Base-by-base conservation (phyloP, 805 yeast species). In the Saturnispora besseyi region DNA sequence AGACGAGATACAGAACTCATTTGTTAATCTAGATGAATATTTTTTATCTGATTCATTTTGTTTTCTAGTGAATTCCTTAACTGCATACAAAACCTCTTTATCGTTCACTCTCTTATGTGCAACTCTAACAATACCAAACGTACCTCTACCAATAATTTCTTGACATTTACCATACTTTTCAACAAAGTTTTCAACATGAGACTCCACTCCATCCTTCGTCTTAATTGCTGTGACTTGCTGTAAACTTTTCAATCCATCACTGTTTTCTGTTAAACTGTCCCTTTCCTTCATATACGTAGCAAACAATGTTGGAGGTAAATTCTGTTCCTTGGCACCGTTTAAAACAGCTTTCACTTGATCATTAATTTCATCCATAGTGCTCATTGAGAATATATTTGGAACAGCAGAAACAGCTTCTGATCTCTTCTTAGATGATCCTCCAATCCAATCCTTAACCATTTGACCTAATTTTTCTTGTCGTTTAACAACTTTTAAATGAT, bases 81-180 rank as follows among this genome's bases (percentile, higher is more conserved):
- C 96, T 0, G 96, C 96, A 62, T 72, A 88, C 22, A 87, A 64
- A 13, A 78, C 82, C n/a, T 70, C 73, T 26, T 60, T 49, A 18
- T 53, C 59, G 1, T 45, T 30, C 9, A 68, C 56, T 59, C 77
- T 80, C 63, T 84, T 84, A 70, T 90, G 97, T 6, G 95, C 77
- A 5, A 93, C 79, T 53, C 96, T 74, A 21, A 91, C 98, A 43
- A 88, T 87, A 18, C 99, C 99, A 70, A 86, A 91, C 0, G 96
- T 82, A 21, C 98, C 98, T 46, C 86, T 77, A 26, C 99, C 99
- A 55, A 93, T 78, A 44, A 90, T 87, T 64, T 91, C 98, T 66
- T 88, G 96, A 64, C 98, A 91, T 47, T 85, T 77, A 41, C 99
- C 99, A 64, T 91, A 91, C 63, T 90, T 86, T 58, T 89, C 90